Evolutionary conservation across 495 filamentous ascomycete species (phyloP).

Genomic region (Neurospora hispaniola): DNA sequence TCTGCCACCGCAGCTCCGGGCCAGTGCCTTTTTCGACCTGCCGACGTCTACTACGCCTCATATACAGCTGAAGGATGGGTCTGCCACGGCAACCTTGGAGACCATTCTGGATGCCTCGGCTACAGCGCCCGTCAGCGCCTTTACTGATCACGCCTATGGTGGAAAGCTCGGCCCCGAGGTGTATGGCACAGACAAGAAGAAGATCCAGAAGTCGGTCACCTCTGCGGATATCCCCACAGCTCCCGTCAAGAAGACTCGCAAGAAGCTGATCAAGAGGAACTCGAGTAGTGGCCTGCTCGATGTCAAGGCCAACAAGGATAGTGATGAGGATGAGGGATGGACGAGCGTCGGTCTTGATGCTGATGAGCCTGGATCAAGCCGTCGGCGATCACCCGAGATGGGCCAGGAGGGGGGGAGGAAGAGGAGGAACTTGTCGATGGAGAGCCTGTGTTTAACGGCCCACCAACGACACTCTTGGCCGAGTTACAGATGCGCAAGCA

Average conservation of each 20-base stretch:
- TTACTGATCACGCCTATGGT: conserved; percentile 83
- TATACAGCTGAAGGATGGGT: conserved; percentile 64
- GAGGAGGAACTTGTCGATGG: conserved; percentile 30
- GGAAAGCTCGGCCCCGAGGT: conserved; percentile 60
- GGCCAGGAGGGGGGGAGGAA: conserved; percentile 16
- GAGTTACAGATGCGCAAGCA: conserved; percentile 85
- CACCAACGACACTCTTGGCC: conserved; percentile 82
- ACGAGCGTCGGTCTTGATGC: conserved; percentile 4
- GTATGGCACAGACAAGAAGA: conserved; percentile 43
- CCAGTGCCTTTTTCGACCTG: conserved; percentile 81
- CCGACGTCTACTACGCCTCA: conserved; percentile 37
- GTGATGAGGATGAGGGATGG: conserved; percentile 11
- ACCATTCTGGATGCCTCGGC: conserved; percentile 93
- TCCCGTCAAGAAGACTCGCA: conserved; percentile 9
- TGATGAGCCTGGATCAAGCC: background rate
- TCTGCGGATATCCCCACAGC: conserved; percentile 2
- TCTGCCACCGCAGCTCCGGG: conserved; percentile 81
- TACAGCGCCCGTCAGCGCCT: conserved; percentile 82
- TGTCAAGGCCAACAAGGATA: conserved; percentile 3
- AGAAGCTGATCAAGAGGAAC: conserved; percentile 15
- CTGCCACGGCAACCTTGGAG: conserved; percentile 81
- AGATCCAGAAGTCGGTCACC: conserved; percentile 17
- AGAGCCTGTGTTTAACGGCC: conserved; percentile 45
- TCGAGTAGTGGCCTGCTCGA: conserved; percentile 10
- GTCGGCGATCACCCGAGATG: background rate